Percentiles rank a stretch among this genome's conserved stretches.
Conservation (phyloP, 2,329 filamentous ascomycete species). For the Leptographium lundbergii region DNA sequence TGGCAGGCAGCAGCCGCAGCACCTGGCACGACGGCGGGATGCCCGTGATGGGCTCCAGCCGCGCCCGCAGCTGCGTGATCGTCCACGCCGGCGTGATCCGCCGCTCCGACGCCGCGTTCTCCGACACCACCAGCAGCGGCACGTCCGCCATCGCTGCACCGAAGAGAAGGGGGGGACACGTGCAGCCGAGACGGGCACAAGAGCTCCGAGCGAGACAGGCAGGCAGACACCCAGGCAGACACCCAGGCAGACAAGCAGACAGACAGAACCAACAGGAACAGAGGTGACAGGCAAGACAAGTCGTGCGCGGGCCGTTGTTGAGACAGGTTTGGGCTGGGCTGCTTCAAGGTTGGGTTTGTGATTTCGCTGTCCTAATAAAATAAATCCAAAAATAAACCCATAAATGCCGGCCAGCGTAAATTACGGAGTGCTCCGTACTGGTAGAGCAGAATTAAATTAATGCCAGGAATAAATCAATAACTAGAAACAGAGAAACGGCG, state of each 20-base stretch:
- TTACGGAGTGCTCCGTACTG: too few species aligned
- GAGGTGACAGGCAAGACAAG: too few species aligned
- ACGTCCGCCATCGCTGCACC: slow-evolving; percentile 50
- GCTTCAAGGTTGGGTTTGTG: too few species aligned
- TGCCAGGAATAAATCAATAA: too few species aligned
- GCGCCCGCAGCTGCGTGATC: slow-evolving; percentile 68
- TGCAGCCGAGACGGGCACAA: not conserved
- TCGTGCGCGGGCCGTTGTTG: not conserved
- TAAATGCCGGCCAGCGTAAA: not conserved
- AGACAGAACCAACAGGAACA: too few species aligned
- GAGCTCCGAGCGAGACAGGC: too few species aligned
- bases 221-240: not conserved
- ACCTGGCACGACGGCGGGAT: slow-evolving; percentile 70
- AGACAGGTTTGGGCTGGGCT: too few species aligned
- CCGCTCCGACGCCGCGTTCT: slow-evolving; percentile 72
- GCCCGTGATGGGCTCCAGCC: slow-evolving; percentile 87
- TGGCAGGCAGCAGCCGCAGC: slow-evolving; percentile 65
- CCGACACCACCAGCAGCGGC: slow-evolving; percentile 61
- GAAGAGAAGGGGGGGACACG: not conserved
- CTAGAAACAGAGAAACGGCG: too few species aligned
- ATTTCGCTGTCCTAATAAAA: not conserved
- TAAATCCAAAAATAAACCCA: not conserved
- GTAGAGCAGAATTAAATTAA: too few species aligned
- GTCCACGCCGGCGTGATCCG: slow-evolving; percentile 89
- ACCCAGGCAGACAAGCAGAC: too few species aligned